Percentiles rank a stretch among this genome's conserved stretches.
Conservation (phyloP, 2,329 filamentous ascomycete species). For the Aspergillus sp. region DNA sequence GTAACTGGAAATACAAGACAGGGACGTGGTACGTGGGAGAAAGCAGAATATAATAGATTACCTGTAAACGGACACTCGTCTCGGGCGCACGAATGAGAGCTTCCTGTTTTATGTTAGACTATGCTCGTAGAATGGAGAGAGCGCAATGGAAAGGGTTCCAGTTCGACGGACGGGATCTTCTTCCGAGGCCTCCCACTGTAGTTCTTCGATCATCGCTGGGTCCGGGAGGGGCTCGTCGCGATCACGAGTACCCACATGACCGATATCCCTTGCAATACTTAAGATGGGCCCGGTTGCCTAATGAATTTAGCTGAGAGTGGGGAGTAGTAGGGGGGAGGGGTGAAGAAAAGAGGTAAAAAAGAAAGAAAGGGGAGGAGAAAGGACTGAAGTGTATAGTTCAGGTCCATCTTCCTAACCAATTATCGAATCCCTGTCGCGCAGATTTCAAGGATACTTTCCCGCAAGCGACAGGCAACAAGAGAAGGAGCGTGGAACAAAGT, state of each 20-base stretch:
- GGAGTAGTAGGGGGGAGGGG: not conserved
- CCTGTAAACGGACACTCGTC: conserved; percentile 46
- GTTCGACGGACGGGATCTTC: conserved; percentile 33
- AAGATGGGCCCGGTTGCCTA: conserved; percentile 31
- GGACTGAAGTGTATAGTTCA: not conserved
- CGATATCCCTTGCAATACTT: conserved; percentile 32
- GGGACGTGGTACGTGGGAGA: conserved; percentile 75
- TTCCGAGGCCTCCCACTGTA: conserved; percentile 26
- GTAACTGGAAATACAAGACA: conserved; percentile 73
- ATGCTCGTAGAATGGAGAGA: conserved; percentile 1
- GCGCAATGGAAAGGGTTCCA: conserved; percentile 9
- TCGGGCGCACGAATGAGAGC: conserved; percentile 40
- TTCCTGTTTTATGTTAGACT: conserved; percentile 36
- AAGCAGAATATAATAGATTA: conserved; percentile 73
- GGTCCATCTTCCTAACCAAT: not conserved
- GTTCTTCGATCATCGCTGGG: conserved; percentile 16
- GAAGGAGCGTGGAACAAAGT: not conserved
- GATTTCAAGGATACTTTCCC: not conserved
- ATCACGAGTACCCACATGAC: conserved; percentile 12
- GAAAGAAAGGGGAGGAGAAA: not conserved
- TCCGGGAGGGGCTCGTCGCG: conserved; percentile 9
- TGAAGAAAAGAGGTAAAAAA: conserved; percentile 3
- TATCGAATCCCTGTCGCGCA: not conserved
- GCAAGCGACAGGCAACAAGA: not conserved
- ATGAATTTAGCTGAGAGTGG: conserved; percentile 12